Evolutionary conservation across 225 moss, liverwort and hornwort genomes (phyloP).

Genomic region (Physcomitrium patens): DNA sequence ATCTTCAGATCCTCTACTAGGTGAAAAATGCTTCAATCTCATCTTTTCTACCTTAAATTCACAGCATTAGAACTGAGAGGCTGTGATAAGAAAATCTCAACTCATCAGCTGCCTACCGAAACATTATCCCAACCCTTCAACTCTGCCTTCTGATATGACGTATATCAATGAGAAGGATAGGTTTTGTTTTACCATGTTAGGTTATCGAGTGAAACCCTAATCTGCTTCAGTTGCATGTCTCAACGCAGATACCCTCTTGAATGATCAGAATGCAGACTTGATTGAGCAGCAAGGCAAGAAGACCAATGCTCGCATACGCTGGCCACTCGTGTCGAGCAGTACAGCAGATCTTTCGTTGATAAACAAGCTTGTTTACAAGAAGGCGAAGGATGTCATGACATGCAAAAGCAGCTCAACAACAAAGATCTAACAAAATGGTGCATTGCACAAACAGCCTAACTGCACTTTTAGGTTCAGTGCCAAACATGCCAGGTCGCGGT

Average conservation of each 20-base stretch:
- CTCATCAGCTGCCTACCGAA: background rate
- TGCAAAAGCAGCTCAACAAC: background rate
- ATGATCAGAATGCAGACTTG: constrained; percentile 18
- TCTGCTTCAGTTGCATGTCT: background rate
- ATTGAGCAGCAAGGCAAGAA: background rate
- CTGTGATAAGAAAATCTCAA: background rate
- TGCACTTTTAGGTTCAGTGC: no score
- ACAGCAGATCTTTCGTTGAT: constrained; percentile 20
- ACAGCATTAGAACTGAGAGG: no score
- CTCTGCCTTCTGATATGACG: no score
- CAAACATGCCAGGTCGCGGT: no score
- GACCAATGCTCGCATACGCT: background rate
- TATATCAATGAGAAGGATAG: no score
- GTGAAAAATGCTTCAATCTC: constrained; percentile 12
- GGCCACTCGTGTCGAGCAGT: background rate
- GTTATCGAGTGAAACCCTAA: background rate
- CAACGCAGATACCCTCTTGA: constrained; percentile 7
- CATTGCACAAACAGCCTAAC: no score
- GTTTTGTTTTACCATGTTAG: no score
- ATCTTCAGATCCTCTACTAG: constrained; percentile 27
- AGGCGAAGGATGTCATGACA: constrained; percentile 7
- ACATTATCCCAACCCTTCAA: no score
- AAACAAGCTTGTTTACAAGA: constrained; percentile 27
- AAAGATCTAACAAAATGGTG: background rate
- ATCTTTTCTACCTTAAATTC: background rate